phyloP scores from a whole-genome alignment of 2,329 filamentous ascomycete species.

The Colletotrichum sidae region DNA sequence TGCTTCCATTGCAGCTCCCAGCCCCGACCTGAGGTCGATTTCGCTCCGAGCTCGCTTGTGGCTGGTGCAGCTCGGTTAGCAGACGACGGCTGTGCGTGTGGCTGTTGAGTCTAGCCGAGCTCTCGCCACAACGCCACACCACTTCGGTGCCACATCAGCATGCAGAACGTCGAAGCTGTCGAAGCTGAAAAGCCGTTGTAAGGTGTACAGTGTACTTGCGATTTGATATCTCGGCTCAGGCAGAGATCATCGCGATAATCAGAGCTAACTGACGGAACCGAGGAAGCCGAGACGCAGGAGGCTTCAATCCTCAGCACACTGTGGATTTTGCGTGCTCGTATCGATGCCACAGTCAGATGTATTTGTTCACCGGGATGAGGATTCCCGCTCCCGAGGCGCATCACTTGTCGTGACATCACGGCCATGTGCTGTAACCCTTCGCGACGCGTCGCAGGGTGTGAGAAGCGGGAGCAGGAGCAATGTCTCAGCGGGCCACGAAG shows the following conservation, averaged over 20 bases:
- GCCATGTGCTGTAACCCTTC: neutral
- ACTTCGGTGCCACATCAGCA: neutral
- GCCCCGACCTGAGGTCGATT: conserved; percentile 14
- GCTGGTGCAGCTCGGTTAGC: neutral
- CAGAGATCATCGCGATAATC: conserved; percentile 22
- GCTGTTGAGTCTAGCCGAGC: neutral
- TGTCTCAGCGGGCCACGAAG: neutral
- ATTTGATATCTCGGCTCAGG: neutral
- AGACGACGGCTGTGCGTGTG: neutral
- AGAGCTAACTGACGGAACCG: conserved; percentile 1
- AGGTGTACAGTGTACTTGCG: neutral
- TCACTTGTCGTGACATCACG: conserved; percentile 5
- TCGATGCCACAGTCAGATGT: neutral
- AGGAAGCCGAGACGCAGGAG: conserved; percentile 14
- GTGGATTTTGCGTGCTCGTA: neutral
- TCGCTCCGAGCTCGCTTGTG: neutral
- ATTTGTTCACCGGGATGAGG: neutral
- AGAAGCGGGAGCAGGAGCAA: neutral
- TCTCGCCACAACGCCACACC: conserved; percentile 9
- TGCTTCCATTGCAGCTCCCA: neutral
- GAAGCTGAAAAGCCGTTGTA: neutral
- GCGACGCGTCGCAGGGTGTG: neutral
- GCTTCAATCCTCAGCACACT: neutral
- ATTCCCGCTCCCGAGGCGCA: neutral
- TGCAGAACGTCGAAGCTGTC: no score